Evolutionary conservation across 352 stramenopile species (phyloP), one percentile per base, ranked within the genome.

Genomic region (Phytophthora cryptogea): DNA sequence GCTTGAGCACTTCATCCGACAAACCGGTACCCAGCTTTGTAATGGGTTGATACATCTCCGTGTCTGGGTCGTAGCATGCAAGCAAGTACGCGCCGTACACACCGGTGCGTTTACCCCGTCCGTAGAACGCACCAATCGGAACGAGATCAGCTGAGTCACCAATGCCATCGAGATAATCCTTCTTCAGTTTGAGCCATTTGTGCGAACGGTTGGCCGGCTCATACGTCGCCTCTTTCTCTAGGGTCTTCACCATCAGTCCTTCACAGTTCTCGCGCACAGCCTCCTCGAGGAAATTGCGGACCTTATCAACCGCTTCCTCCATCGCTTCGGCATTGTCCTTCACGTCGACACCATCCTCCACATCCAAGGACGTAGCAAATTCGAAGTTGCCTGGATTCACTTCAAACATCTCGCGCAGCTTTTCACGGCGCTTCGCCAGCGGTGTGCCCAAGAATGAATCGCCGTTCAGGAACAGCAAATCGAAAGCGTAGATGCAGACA

Each of bases 101-200:
- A 23, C 97, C 97, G 5, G 95, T 98, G 35, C 96, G 84, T 66
- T 99, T 99, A 40, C 97, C 90, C 6, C 83, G 77, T 4, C 98
- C 98, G 54, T 98, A 84, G 76, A 98, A 99, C 8, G 96, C 97
- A n/a, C 97, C 98, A 42, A 99, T 94, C 2, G 97, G 96, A 27
- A 99, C 97, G 17, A 99, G 76, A 71, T 99, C 98, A 2, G 98
- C 90, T 8, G 96, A 99, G 72, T 99, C 97, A 7, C 95, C 97
- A 39, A 99, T 93, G 17, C 96, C 96, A 23, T 99, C 96, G 1
- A 99, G 71, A 59, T 99, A 99, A 75, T 99, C 98, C 70, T 99
- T 99, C 77, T 99, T 99, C 6, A 99, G 86, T 70, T 99, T 99
- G 40, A 99, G 83, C 98, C 98, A 99, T 72, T 99, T 99, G 54